Base-by-base conservation (phyloP, 2,329 filamentous ascomycete genomes). In the Nectriaceae sp. region DNA sequence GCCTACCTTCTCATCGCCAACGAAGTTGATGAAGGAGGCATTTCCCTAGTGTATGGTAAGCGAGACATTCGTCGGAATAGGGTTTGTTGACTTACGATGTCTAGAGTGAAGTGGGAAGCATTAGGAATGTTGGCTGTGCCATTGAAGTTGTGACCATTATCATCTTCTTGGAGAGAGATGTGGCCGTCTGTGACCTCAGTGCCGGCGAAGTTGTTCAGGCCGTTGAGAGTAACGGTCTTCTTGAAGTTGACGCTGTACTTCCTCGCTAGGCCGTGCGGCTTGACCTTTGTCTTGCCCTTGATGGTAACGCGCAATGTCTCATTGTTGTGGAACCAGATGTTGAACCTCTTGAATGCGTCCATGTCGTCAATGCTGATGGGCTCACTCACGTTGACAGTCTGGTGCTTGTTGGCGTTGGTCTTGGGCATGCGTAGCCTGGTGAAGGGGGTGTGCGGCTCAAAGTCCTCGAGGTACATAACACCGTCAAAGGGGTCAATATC, bases 41-140 rank as follows among this genome's bases (percentile, higher is more conserved):
- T 88, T 85, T 58, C 86, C 86, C 74, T 84, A 40, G 19, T 33
- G n/a, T 18, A 8, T 22, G 21, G 43, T 49, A 21, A 56, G 51
- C 26, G 21, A 18, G 20, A 11, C 13, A 6, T 29, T 41, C 19
- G 6, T 31, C 26, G 26, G 26, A 20, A 26, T 5, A 13, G 11
- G 38, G 41, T 56, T n/a, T n/a, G n/a, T n/a, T n/a, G 18, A 72
- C 78, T 69, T 70, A 83, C 81, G 59, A 89, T 78, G 26, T 85
- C 78, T 44, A 89, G 74, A n/a, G 77, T 82, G 62, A 86, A 75
- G 43, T 80, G 68, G 2, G 84, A 86, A 5, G 75, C 76, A 65
- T 89, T 89, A 55, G 82, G 83, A 42, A 89, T 84, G 47, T 72
- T 71, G 48, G 78, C 76, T 13, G 71, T 77, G 56, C 77, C 84